These are phyloP conservation scores for Talaromyces amestolkiae DNA, from an alignment of 2,329 filamentous ascomycete genomes.

Conservation along the genomic window DNA sequence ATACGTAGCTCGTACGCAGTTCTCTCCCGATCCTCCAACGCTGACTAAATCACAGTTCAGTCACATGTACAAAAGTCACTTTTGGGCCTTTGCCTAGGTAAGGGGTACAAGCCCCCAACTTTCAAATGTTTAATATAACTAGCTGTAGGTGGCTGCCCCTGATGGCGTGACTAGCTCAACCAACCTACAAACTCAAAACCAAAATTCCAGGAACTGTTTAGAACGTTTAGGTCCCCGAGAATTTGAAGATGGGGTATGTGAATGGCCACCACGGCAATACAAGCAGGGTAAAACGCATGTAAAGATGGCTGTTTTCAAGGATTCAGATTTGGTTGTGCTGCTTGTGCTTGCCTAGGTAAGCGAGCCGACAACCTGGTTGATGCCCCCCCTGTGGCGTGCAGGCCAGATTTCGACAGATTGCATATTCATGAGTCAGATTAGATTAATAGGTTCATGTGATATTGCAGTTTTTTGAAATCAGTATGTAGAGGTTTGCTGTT, in stretches of 20 bases:
- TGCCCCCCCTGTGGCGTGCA: background rate
- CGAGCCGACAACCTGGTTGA: background rate
- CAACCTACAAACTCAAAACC: background rate
- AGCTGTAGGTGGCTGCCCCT: background rate
- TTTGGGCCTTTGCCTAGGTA: background rate
- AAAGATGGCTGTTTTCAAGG: background rate
- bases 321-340: background rate
- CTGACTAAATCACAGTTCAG: background rate
- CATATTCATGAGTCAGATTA: background rate
- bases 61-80: background rate
- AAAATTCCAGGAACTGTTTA: background rate
- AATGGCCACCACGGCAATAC: background rate
- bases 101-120: background rate
- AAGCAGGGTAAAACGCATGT: background rate
- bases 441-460: background rate
- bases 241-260: background rate
- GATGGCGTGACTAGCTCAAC: background rate
- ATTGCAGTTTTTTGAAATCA: background rate
- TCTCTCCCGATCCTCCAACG: background rate
- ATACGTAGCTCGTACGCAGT: too few relatives aligned
- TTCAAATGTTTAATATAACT: background rate
- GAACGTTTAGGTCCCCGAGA: too few relatives aligned
- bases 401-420: background rate
- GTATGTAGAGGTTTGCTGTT: too few relatives aligned
- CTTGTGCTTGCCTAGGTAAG: background rate